A percentile compares a stretch with the other conserved stretches of the same genome.
phyloP scores from a whole-genome alignment of 2,329 filamentous ascomycete genomes.

The Curvularia lunata region DNA sequence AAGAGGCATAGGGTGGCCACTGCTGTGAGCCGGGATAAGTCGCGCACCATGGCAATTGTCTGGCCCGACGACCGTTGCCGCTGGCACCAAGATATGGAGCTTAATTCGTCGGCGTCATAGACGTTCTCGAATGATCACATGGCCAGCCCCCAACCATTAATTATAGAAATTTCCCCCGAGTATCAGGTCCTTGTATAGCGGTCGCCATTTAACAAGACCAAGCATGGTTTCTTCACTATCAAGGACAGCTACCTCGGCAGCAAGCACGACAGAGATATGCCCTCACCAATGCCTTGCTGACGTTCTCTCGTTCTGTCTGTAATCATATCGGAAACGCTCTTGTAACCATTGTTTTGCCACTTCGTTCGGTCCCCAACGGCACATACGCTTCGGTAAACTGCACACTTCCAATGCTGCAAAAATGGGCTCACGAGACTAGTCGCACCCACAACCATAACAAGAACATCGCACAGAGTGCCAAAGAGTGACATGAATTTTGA shows the following conservation, averaged over 20 bases:
- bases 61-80: slow-evolving; percentile 21
- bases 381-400: not conserved
- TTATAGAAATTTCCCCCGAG: slow-evolving; percentile 12
- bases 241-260: not conserved
- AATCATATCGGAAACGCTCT: not conserved
- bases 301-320: not conserved
- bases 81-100: slow-evolving; percentile 25
- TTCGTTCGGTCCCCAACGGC: not conserved
- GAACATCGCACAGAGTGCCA: not conserved
- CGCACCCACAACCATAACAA: not conserved
- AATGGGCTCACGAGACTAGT: not conserved
- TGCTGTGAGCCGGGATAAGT: slow-evolving; percentile 3
- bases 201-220: not conserved
- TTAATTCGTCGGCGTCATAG: slow-evolving; percentile 36
- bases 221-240: not conserved
- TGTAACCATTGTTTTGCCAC: not conserved
- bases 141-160: slow-evolving; percentile 3
- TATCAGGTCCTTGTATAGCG: not conserved
- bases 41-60: not conserved
- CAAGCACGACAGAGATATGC: no score
- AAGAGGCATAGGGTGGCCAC: slow-evolving; percentile 8
- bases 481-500: slow-evolving; percentile 18
- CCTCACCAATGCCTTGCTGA: not conserved
- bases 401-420: not conserved
- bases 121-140: slow-evolving; percentile 29